Percentiles rank a stretch among this genome's conserved stretches.
phyloP scores from a whole-genome alignment of 306 rosid species.

The Quercus cerris region DNA sequence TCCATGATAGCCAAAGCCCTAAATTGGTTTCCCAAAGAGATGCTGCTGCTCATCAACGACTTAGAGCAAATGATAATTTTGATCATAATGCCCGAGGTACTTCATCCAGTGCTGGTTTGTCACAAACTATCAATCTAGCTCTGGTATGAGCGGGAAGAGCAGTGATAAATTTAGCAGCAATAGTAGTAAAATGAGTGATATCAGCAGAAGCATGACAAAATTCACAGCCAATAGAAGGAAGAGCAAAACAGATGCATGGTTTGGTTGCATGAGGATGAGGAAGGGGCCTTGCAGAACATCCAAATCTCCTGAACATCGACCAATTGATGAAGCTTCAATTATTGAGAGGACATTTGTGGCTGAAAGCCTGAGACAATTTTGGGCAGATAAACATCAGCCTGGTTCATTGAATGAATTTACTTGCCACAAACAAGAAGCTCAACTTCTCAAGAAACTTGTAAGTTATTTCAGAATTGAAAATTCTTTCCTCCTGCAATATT shows the following conservation, averaged over 20 bases:
- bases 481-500: background rate
- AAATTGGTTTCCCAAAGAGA: constrained; percentile 19
- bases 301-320: constrained; percentile 58
- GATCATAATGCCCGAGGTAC: constrained; percentile 29
- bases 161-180: constrained; percentile 31
- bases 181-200: constrained; percentile 48
- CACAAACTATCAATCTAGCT: constrained; percentile 36
- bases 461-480: constrained; percentile 11
- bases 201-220: constrained; percentile 44
- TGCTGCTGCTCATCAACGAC: constrained; percentile 22
- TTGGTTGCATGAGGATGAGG: constrained; percentile 71
- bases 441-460: constrained; percentile 69
- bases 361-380: constrained; percentile 59
- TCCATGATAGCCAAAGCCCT: constrained; percentile 33
- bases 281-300: constrained; percentile 49
- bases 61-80: constrained; percentile 23
- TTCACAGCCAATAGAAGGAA: constrained; percentile 52
- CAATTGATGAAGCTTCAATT: constrained; percentile 52
- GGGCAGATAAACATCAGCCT: constrained; percentile 84
- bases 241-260: constrained; percentile 54
- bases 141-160: constrained; percentile 43
- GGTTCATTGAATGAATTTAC: constrained; percentile 71
- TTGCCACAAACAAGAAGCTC: constrained; percentile 73
- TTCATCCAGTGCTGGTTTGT: constrained; percentile 30
- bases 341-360: constrained; percentile 62